Evolutionary conservation across 1,284 basidiomycete species (phyloP).

Genomic region (Malassezia nana): DNA sequence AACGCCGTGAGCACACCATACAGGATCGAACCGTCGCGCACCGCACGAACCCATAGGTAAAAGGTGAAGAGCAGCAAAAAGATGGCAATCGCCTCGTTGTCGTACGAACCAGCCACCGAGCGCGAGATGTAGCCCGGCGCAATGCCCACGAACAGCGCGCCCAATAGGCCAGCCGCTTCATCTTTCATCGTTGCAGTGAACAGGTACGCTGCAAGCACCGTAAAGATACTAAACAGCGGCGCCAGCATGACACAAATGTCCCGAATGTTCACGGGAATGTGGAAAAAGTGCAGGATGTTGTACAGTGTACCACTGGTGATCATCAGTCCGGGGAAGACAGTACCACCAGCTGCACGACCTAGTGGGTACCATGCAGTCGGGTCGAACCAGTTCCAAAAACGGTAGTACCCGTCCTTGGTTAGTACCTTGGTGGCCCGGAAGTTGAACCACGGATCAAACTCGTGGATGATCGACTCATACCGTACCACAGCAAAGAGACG

Average conservation of each 20-base stretch:
- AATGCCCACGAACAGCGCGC: conserved; percentile 97
- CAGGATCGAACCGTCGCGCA: conserved; percentile 84
- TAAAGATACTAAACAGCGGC: conserved; percentile 89
- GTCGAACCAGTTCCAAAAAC: conserved; percentile 83
- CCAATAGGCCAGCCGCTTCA: conserved; percentile 69
- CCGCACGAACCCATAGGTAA: conserved; percentile 91
- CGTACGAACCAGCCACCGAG: conserved; percentile 96
- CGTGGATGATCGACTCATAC: conserved; percentile 97
- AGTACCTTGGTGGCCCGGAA: conserved; percentile 66
- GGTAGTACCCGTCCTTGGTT: conserved; percentile 53
- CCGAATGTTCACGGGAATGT: conserved; percentile 92
- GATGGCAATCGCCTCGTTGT: conserved; percentile 99
- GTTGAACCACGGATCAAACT: conserved; percentile 77
- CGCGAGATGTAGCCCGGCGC: conserved; percentile 93
- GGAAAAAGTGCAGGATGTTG: conserved; percentile 72
- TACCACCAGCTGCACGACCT: conserved; percentile 92
- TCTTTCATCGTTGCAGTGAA: conserved; percentile 53
- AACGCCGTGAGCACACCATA: conserved; percentile 81
- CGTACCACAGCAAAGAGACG: conserved; percentile 94
- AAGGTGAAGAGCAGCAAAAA: conserved; percentile 99
- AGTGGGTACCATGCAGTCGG: conserved; percentile 93
- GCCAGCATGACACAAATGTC: conserved; percentile 95
- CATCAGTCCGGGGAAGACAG: conserved; percentile 93
- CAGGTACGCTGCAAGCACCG: conserved; percentile 85
- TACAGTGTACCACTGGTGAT: conserved; percentile 93